Evolutionary conservation across 2,329 filamentous ascomycete genomes (phyloP).

Genomic region (Exophiala alcalophila): DNA sequence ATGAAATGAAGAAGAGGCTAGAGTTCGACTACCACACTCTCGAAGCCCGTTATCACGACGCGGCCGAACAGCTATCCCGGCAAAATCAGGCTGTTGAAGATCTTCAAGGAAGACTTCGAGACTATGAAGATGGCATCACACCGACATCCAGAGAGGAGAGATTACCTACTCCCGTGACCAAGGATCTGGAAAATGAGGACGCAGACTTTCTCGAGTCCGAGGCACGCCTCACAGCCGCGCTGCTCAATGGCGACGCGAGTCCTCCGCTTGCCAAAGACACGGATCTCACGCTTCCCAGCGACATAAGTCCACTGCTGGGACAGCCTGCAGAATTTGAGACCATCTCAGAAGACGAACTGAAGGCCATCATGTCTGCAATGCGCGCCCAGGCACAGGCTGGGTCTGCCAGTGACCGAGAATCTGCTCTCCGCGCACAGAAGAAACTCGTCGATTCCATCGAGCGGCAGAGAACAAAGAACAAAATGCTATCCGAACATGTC

Average conservation of each 20-base stretch:
- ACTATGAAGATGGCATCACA: constrained; percentile 27
- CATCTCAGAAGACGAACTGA: constrained; percentile 30
- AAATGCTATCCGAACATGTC: constrained; percentile 23
- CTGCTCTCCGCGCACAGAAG: constrained; percentile 26
- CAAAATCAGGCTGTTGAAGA: constrained; percentile 32
- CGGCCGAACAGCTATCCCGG: constrained; percentile 40
- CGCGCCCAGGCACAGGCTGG: constrained; percentile 28
- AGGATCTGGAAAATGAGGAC: constrained; percentile 26
- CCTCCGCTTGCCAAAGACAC: constrained; percentile 1
- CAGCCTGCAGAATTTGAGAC: constrained; percentile 11
- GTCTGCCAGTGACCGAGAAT: constrained; percentile 24
- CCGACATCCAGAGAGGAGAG: constrained; percentile 11
- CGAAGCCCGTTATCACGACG: constrained; percentile 43
- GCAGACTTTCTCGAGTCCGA: constrained; percentile 27
- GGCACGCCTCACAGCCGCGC: constrained; percentile 26
- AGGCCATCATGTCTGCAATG: constrained; percentile 31
- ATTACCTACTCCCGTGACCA: constrained; percentile 10
- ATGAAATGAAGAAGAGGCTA: constrained; percentile 48
- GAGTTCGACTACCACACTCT: constrained; percentile 50
- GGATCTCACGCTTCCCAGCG: not conserved
- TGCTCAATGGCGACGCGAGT: constrained; percentile 19
- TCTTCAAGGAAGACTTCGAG: constrained; percentile 25
- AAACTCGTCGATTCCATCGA: constrained; percentile 28
- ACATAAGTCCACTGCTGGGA: constrained; percentile 3
- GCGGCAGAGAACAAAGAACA: constrained; percentile 25